Evolutionary conservation across 2,329 filamentous ascomycete genomes (phyloP).

Genomic region (Penicillium sp.): DNA sequence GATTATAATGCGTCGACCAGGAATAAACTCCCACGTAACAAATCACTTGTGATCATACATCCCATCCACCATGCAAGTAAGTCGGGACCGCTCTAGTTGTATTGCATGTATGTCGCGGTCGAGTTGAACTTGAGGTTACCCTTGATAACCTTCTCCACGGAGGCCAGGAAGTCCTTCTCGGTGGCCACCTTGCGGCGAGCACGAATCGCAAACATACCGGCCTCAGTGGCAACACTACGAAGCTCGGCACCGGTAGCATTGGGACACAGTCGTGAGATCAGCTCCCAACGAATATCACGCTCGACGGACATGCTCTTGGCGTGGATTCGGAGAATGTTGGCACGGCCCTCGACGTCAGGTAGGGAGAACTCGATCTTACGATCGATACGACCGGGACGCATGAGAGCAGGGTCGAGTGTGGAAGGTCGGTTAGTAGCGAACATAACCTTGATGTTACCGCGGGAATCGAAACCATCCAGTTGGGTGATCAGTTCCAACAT

Average conservation of each 20-base stretch:
- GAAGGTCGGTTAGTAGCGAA: conserved; percentile 97
- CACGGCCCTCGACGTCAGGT: conserved; percentile 93
- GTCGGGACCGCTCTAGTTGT: conserved; percentile 70
- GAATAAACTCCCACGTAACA: conserved; percentile 19
- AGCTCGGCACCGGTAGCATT: conserved; percentile 97
- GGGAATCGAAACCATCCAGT: conserved; percentile 91
- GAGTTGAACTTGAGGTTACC: conserved; percentile 99
- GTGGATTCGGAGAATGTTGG: conserved; percentile 97
- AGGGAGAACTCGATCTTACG: conserved; percentile 98
- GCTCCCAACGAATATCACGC: conserved; percentile 97
- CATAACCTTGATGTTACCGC: conserved; percentile 99
- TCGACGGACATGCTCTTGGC: conserved; percentile 99
- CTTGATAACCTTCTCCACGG: conserved; percentile 99
- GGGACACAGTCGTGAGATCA: conserved; percentile 94
- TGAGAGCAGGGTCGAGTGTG: conserved; percentile 92
- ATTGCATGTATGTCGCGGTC: conserved; percentile 97
- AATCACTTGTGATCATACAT: conserved; percentile 39
- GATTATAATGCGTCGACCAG: conserved; percentile 24
- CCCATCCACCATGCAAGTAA: conserved; percentile 31
- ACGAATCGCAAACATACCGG: conserved; percentile 97
- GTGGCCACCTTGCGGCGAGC: conserved; percentile 94
- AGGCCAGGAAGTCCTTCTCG: conserved; percentile 97
- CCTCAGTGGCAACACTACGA: conserved; percentile 94
- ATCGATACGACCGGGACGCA: conserved; percentile 96
- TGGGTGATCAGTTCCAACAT: conserved; percentile 98